phyloP scores from a whole-genome alignment of 2,329 filamentous ascomycete genomes.

The Verticillium dahliae region DNA sequence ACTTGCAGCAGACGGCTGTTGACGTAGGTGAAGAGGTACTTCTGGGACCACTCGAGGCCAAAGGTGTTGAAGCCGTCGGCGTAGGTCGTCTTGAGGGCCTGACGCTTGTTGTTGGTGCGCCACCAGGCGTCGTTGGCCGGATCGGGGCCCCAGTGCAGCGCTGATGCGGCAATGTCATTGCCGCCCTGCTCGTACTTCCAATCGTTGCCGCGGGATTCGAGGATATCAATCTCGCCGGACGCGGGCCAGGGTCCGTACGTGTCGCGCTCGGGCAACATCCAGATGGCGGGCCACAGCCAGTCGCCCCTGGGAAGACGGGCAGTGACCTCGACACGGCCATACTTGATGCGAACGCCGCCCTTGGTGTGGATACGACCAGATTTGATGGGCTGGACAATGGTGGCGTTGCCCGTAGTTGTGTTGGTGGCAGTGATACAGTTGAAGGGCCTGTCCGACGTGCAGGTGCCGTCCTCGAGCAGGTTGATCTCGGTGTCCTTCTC shows the following conservation, averaged over 20 bases:
- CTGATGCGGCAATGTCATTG: conserved; percentile 73
- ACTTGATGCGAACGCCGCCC: conserved; percentile 65
- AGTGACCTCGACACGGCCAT: conserved; percentile 73
- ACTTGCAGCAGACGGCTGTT: conserved; percentile 75
- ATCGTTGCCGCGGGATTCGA: conserved; percentile 78
- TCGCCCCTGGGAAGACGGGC: conserved; percentile 72
- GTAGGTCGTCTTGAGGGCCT: conserved; percentile 70
- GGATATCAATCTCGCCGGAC: conserved; percentile 67
- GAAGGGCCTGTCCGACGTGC: conserved; percentile 51
- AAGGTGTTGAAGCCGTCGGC: conserved; percentile 65
- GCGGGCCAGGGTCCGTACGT: conserved; percentile 72
- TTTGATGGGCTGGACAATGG: conserved; percentile 69
- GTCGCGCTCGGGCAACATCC: conserved; percentile 72
- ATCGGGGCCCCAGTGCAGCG: conserved; percentile 78
- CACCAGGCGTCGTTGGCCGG: conserved; percentile 70
- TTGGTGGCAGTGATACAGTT: conserved; percentile 68
- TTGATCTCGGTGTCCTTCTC: conserved; percentile 62
- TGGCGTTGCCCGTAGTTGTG: conserved; percentile 60
- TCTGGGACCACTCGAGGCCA: conserved; percentile 80
- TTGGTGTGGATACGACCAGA: conserved; percentile 75
- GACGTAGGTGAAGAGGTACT: conserved; percentile 83
- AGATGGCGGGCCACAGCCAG: conserved; percentile 90
- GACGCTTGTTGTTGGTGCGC: conserved; percentile 72
- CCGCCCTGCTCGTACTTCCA: conserved; percentile 69
- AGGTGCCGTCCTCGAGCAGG: conserved; percentile 58